Base-by-base conservation (phyloP, 148 eudicot genomes). In the Vaccinium macrocarpon region DNA sequence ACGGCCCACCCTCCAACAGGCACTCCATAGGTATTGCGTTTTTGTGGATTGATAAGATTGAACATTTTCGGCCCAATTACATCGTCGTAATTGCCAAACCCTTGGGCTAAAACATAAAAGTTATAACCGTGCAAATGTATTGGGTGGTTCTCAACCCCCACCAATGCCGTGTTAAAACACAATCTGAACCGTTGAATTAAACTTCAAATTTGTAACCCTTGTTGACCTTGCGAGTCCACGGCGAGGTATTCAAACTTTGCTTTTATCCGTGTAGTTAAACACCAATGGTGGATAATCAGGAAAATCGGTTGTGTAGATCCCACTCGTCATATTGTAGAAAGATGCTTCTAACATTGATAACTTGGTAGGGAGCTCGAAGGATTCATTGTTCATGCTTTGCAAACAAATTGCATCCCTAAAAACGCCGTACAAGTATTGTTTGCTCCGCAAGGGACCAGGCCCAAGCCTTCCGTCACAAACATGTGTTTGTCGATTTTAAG, bases 51-150 rank as follows among this genome's bases (percentile, higher is more conserved):
- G 14, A 64, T 5, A 0, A 64, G 70, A 23, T 64, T 64, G 0
- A 64, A 64, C 14, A 64, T 64, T 9, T 2, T 0, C 0, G 70
- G 32, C 15, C 70, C 70, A 2, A 5, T 23, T 2, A 77, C 27
- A 0, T 89, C 18, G 61, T 95, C 83, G 59, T 90, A 95, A 29
- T 92, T 92, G 4, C 97, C 95, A 78, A 92, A 94, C 14, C 96
- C 98, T 77, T 91, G 92, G 21, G 93, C 98, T 79, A 95, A 50
- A 0, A 95, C 95, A 13, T 93, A 86, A 78, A 95, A 94, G 68
- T 93, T 90, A 71, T 87, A 91, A 3, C 95, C 94, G 72, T 95
- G 98, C 81, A 95, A 84, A 42, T 94, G 98, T 56, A 95, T 93
- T 0, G 98, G 97, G 81, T 95, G 98, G 84, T 90, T 93, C 79